These are phyloP conservation scores for Scutellaria minor DNA, from an alignment of 257 asterid species.

Conservation along the genomic window DNA sequence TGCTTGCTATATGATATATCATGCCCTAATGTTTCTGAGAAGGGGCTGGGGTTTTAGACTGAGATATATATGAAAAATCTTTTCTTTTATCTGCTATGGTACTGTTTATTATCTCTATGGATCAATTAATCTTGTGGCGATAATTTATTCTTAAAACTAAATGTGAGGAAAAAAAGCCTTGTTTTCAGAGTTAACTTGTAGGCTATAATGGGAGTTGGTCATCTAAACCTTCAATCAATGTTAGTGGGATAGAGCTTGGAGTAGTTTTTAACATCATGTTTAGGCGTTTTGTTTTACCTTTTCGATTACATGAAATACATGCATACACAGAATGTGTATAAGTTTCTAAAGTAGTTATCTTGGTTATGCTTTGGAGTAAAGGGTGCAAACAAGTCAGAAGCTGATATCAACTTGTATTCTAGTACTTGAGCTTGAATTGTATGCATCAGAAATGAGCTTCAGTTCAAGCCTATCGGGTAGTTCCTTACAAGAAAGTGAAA, in stretches of 20 bases:
- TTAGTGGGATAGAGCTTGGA: conserved; percentile 7
- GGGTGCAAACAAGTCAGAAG: too few relatives aligned
- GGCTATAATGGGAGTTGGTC: background rate
- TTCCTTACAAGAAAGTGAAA: conserved; percentile 13
- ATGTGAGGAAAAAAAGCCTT: background rate
- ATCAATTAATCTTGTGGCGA: background rate
- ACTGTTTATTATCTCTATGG: background rate
- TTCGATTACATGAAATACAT: background rate
- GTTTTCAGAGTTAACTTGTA: background rate
- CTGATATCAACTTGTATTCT: background rate
- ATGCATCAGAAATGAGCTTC: background rate
- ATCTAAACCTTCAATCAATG: background rate
- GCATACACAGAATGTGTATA: too few relatives aligned
- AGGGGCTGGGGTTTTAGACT: conserved; percentile 5
- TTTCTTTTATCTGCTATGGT: background rate
- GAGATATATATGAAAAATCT: background rate
- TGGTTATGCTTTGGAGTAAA: too few relatives aligned
- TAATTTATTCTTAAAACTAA: too few relatives aligned
- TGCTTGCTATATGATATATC: background rate
- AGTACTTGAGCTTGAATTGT: background rate
- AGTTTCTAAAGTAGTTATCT: background rate
- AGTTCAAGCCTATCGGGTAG: background rate
- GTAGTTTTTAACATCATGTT: background rate
- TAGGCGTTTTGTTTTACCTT: background rate
- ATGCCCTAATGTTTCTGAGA: background rate